Percentiles rank a stretch among this genome's conserved stretches.
Evolutionary conservation across 192 early-diverging fungal genomes (phyloP).

Genomic region (Geranomyces variabilis): DNA sequence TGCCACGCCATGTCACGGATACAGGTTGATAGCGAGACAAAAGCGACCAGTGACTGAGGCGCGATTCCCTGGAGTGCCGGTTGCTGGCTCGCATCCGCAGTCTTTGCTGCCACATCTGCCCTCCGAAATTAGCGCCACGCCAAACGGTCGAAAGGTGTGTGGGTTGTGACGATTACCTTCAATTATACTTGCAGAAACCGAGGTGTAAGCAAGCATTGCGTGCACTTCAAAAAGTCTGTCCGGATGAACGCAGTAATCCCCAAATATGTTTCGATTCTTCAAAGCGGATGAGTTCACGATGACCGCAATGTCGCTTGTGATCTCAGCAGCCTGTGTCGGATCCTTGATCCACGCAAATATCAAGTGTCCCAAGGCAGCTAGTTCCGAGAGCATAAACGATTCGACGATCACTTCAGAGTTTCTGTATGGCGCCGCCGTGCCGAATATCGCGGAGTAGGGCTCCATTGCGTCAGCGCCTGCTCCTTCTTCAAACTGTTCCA

Average conservation of each 20-base stretch:
- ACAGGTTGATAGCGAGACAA: not conserved
- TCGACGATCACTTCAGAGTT: not conserved
- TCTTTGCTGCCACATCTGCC: not conserved
- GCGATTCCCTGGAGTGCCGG: too few relatives aligned
- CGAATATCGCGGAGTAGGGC: not conserved
- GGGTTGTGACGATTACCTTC: not conserved
- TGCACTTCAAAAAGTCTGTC: not conserved
- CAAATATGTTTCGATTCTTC: not conserved
- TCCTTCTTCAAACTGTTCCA: not conserved
- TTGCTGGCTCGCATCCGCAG: not conserved
- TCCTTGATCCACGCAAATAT: constrained; percentile 7
- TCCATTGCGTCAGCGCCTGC: not conserved
- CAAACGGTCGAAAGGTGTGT: too few relatives aligned
- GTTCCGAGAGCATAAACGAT: not conserved
- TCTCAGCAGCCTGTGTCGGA: not conserved
- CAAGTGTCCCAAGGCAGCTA: not conserved
- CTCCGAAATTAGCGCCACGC: too few relatives aligned
- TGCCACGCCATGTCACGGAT: constrained; percentile 8
- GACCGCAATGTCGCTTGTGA: not conserved
- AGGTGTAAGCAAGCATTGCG: not conserved
- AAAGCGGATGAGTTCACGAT: not conserved
- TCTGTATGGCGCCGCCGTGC: not conserved
- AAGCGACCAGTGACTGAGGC: not conserved
- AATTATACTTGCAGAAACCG: not conserved
- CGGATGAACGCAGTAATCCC: not conserved